phyloP scores from a whole-genome alignment of 768 basidiomycete species.

The Tremella yokohamensis region DNA sequence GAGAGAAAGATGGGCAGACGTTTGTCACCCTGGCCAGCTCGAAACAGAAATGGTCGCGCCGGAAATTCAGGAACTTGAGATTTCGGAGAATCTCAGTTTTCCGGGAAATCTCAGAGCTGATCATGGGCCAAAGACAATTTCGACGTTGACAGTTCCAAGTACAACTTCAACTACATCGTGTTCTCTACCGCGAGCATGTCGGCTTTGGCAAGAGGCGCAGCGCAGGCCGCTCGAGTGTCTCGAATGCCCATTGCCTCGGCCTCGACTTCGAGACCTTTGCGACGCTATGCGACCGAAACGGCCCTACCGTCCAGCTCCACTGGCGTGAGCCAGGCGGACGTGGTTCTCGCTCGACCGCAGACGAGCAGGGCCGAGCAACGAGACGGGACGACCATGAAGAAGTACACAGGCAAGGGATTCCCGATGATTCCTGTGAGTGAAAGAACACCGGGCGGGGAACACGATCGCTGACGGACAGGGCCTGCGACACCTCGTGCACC shows the following conservation, averaged over 20 bases:
- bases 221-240: background rate
- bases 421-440: conserved; percentile 44
- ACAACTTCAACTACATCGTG: background rate
- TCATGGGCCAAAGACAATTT: background rate
- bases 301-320: background rate
- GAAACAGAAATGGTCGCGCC: background rate
- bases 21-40: background rate
- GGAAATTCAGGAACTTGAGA: conserved; percentile 9
- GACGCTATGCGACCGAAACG: conserved; percentile 21
- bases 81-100: conserved; percentile 12
- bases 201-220: background rate
- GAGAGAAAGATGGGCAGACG: too few relatives aligned
- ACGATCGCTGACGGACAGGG: conserved; percentile 42
- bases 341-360: conserved; percentile 22
- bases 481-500: conserved; percentile 79
- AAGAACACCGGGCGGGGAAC: background rate
- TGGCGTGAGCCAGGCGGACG: background rate
- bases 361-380: conserved; percentile 17
- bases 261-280: background rate
- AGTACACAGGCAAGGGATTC: conserved; percentile 47
- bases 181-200: background rate
- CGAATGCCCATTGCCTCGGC: conserved; percentile 1
- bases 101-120: background rate
- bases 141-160: conserved; percentile 2
- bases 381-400: conserved; percentile 34